Evolutionary conservation across 2,329 filamentous ascomycete species (phyloP).

Genomic region (Aspergillus sergii): DNA sequence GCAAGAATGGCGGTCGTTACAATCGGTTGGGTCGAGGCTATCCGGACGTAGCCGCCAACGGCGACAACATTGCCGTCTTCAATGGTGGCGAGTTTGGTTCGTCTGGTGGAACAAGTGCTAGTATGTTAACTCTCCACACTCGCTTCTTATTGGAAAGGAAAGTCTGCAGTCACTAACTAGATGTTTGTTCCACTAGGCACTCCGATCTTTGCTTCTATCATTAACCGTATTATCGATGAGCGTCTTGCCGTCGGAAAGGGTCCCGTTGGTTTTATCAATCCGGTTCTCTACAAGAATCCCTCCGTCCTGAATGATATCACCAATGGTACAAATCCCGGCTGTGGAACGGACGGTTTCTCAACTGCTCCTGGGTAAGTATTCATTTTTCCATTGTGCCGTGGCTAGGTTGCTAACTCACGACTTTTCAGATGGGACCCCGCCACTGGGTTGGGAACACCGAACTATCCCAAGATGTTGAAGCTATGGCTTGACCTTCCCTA

Average conservation of each 20-base stretch:
- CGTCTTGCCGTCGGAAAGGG: slow-evolving; percentile 10
- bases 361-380: slow-evolving; percentile 8
- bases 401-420: neutral
- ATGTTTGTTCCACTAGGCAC: neutral
- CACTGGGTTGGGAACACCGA: slow-evolving; percentile 7
- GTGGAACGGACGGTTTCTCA: slow-evolving; percentile 9
- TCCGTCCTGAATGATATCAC: slow-evolving; percentile 12
- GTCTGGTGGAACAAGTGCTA: slow-evolving; percentile 8
- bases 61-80: slow-evolving; percentile 11
- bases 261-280: slow-evolving; percentile 8
- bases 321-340: slow-evolving; percentile 6
- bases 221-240: slow-evolving; percentile 13
- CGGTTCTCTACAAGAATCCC: slow-evolving; percentile 7
- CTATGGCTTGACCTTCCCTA: slow-evolving; percentile 6
- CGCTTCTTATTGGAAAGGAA: too few relatives aligned
- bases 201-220: slow-evolving; percentile 10
- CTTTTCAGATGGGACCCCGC: slow-evolving; percentile 9
- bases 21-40: slow-evolving; percentile 10
- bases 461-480: slow-evolving; percentile 10
- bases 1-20: slow-evolving; percentile 11
- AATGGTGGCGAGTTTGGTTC: neutral
- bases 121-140: neutral
- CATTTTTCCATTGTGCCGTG: too few relatives aligned
- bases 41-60: slow-evolving; percentile 10
- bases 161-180: neutral